A percentile compares a stretch with the other conserved stretches of the same genome.
phyloP scores from a whole-genome alignment of 306 rosid species.

The Mucuna pruriens region DNA sequence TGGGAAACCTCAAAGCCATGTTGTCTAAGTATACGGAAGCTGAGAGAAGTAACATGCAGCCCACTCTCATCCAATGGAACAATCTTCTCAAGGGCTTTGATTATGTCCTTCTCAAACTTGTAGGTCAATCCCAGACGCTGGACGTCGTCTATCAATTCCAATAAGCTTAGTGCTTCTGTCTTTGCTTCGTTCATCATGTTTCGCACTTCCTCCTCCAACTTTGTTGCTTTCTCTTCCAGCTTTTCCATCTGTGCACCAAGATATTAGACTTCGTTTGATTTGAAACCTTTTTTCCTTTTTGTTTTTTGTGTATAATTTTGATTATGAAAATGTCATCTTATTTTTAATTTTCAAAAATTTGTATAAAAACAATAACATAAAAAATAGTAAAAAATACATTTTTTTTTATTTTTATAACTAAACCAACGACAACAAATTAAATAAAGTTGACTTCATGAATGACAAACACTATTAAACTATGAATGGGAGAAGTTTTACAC shows the following conservation, averaged over 20 bases:
- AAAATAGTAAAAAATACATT: too few relatives aligned
- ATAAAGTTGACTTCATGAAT: too few relatives aligned
- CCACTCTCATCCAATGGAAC: not conserved
- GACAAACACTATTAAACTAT: too few relatives aligned
- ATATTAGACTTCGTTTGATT: too few relatives aligned
- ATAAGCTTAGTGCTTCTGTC: not conserved
- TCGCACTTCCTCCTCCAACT: conserved; percentile 36
- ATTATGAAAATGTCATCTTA: too few relatives aligned
- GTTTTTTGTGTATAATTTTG: too few relatives aligned
- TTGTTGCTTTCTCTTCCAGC: not conserved
- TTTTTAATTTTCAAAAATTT: too few relatives aligned
- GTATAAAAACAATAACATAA: too few relatives aligned
- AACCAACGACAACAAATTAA: too few relatives aligned
- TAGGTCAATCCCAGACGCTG: conserved; percentile 48
- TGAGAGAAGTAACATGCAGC: conserved; percentile 44
- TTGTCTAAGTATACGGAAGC: conserved; percentile 51
- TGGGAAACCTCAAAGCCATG: conserved; percentile 46
- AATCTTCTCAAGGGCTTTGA: conserved; percentile 3
- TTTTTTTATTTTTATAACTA: too few relatives aligned
- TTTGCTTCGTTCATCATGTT: conserved; percentile 5
- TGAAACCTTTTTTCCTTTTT: too few relatives aligned
- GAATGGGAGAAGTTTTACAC: too few relatives aligned
- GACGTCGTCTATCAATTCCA: conserved; percentile 48
- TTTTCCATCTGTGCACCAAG: conserved; percentile 3
- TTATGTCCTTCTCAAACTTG: conserved; percentile 38